Percentiles rank a stretch among this genome's conserved stretches.
phyloP scores from a whole-genome alignment of 140 eudicot species.

The Cichorium intybus region DNA sequence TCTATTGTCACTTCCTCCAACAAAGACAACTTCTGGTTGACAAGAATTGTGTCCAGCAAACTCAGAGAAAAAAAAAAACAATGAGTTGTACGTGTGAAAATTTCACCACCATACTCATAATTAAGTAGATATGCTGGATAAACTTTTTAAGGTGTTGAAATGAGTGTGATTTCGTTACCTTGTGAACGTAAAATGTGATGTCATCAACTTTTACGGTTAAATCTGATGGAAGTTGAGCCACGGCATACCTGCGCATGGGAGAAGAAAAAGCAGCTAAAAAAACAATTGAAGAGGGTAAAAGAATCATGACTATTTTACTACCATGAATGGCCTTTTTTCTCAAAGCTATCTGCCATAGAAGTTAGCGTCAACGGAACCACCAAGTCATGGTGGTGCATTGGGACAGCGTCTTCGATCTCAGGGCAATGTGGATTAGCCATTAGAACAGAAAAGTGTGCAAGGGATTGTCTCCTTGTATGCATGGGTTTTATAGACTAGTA shows the following conservation, averaged over 20 bases:
- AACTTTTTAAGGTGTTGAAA: too few relatives aligned
- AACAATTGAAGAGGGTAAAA: background rate
- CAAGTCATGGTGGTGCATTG: constrained; percentile 30
- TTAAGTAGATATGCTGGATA: background rate
- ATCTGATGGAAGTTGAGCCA: constrained; percentile 63
- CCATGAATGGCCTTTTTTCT: constrained; percentile 68
- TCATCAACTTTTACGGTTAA: constrained; percentile 59
- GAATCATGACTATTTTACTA: constrained; percentile 9
- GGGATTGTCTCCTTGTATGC: constrained; percentile 21
- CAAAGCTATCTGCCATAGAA: constrained; percentile 45
- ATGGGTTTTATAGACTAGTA: constrained; percentile 22
- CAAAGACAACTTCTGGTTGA: background rate
- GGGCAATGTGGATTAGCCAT: constrained; percentile 24
- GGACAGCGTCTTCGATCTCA: constrained; percentile 17
- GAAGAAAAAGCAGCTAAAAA: background rate
- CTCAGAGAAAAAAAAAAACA: background rate
- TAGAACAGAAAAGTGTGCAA: constrained; percentile 2
- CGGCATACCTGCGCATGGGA: constrained; percentile 46
- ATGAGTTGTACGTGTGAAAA: background rate
- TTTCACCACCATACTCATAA: background rate
- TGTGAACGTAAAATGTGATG: constrained; percentile 70
- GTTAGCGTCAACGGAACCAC: constrained; percentile 39
- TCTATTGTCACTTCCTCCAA: background rate
- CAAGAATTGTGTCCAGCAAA: background rate
- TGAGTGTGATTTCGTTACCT: constrained; percentile 35